A percentile compares a stretch with the other conserved stretches of the same genome.
Conservation (phyloP, 169 alveolate genomes). For the Toxoplasma gondii region DNA sequence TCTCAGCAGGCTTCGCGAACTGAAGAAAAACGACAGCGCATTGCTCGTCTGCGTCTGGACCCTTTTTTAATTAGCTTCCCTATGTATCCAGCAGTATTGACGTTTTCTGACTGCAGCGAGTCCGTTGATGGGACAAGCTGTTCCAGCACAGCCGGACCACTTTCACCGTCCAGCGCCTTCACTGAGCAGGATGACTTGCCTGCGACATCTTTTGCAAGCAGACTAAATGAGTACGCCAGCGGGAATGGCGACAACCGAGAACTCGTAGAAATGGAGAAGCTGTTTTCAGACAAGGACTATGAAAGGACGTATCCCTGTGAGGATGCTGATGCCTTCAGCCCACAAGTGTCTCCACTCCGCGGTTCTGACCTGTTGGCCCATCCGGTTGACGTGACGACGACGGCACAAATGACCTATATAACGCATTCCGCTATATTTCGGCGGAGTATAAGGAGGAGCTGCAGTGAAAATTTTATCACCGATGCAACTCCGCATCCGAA, state of each 20-base stretch:
- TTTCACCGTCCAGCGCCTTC: not conserved
- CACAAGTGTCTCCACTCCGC: too few relatives aligned
- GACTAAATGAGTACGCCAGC: not conserved
- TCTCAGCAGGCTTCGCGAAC: not conserved
- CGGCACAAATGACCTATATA: too few relatives aligned
- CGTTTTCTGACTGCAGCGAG: not conserved
- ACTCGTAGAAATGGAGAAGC: not conserved
- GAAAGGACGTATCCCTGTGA: not conserved
- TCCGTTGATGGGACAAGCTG: not conserved
- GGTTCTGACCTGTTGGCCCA: too few relatives aligned
- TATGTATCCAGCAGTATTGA: not conserved
- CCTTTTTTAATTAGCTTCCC: not conserved
- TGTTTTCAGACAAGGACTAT: not conserved
- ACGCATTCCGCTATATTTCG: too few relatives aligned
- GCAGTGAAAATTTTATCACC: too few relatives aligned
- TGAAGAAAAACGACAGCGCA: not conserved
- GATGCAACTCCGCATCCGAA: too few relatives aligned
- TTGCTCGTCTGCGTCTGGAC: not conserved
- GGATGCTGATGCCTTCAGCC: too few relatives aligned
- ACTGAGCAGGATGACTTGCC: not conserved
- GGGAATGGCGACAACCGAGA: not conserved
- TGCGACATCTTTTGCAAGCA: not conserved
- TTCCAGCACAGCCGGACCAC: not conserved
- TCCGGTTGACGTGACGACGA: too few relatives aligned
- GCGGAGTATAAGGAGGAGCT: too few relatives aligned